phyloP scores from a whole-genome alignment of 169 alveolate species.

The Plasmodium inui region DNA sequence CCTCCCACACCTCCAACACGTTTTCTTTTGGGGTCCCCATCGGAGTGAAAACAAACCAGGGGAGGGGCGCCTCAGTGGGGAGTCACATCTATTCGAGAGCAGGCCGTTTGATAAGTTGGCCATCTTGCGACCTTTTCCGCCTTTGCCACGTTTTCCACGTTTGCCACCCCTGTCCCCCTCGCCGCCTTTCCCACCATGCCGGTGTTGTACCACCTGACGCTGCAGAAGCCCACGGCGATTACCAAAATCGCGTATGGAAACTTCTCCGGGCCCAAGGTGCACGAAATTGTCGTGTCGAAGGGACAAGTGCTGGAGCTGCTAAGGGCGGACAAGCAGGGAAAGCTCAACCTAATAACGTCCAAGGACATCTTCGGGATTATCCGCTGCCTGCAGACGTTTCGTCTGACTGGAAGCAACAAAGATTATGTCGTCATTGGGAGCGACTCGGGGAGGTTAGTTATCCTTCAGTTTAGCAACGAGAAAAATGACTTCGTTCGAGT shows the following conservation, averaged over 20 bases:
- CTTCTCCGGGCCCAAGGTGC: conserved; percentile 97
- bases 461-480: conserved; percentile 91
- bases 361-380: conserved; percentile 96
- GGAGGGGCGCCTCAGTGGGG: neutral
- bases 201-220: conserved; percentile 95
- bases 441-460: conserved; percentile 97
- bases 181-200: conserved; percentile 86
- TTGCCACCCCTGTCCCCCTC: neutral
- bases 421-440: conserved; percentile 96
- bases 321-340: conserved; percentile 95
- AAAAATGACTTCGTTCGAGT: conserved; percentile 92
- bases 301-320: conserved; percentile 95
- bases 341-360: conserved; percentile 90
- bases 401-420: conserved; percentile 93
- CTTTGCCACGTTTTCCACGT: neutral
- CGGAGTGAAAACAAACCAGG: neutral
- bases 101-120: neutral
- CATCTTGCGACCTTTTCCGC: neutral
- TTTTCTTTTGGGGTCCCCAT: neutral
- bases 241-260: conserved; percentile 97
- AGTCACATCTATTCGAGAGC: neutral
- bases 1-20: neutral
- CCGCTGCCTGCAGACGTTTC: conserved; percentile 93
- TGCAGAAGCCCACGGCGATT: conserved; percentile 97
- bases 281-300: conserved; percentile 97